Percentiles rank a stretch among this genome's conserved stretches.
phyloP scores from a whole-genome alignment of 2,329 filamentous ascomycete genomes.

The Teratosphaeria nubilosa region DNA sequence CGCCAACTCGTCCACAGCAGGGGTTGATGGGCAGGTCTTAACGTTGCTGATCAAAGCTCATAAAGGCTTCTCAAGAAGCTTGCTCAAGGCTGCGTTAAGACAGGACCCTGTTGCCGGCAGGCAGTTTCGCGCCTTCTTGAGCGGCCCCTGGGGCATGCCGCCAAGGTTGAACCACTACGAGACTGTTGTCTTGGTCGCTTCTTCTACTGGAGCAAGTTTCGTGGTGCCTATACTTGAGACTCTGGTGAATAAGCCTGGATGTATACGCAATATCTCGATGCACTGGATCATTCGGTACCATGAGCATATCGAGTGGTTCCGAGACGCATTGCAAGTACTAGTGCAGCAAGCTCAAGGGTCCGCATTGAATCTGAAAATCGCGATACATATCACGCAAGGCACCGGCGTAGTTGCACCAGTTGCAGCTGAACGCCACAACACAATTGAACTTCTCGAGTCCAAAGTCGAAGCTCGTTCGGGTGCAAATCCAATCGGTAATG shows the following conservation, averaged over 20 bases:
- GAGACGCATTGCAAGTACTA: slow-evolving; percentile 6
- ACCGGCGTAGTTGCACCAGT: background rate
- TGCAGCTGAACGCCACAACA: background rate
- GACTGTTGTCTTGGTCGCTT: slow-evolving; percentile 49
- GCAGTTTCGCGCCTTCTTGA: slow-evolving; percentile 16
- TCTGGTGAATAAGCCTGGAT: slow-evolving; percentile 33
- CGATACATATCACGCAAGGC: slow-evolving; percentile 41
- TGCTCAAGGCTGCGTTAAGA: slow-evolving; percentile 15
- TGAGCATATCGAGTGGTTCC: slow-evolving; percentile 16
- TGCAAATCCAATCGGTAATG: background rate
- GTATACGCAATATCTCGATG: slow-evolving; percentile 15
- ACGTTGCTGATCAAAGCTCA: slow-evolving; percentile 21
- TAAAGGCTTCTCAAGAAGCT: slow-evolving; percentile 18
- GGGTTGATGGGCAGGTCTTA: slow-evolving; percentile 40
- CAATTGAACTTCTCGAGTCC: background rate
- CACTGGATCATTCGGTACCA: slow-evolving; percentile 21
- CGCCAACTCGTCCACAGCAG: slow-evolving; percentile 11
- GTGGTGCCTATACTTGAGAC: slow-evolving; percentile 47
- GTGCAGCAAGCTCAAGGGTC: slow-evolving; percentile 11
- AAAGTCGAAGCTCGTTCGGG: slow-evolving; percentile 31
- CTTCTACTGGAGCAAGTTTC: slow-evolving; percentile 51
- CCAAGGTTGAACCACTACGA: slow-evolving; percentile 47
- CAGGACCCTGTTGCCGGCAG: slow-evolving; percentile 1
- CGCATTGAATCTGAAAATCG: slow-evolving; percentile 39
- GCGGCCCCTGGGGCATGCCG: slow-evolving; percentile 22